phyloP scores from a whole-genome alignment of 208 protist genomes.

The Leishmania lainsoni region DNA sequence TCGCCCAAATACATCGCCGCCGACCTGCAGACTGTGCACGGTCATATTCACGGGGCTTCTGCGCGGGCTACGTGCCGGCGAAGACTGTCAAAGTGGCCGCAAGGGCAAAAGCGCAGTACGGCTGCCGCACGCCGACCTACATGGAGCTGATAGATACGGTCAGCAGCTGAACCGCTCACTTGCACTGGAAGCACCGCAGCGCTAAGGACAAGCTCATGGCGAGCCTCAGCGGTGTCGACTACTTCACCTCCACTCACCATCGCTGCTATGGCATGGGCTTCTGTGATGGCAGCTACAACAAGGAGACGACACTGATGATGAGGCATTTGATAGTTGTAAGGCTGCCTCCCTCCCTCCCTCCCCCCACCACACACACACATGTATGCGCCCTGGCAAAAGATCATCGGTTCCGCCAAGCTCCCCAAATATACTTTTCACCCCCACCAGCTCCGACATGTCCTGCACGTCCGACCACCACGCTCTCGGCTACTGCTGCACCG shows the following conservation, averaged over 20 bases:
- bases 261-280: constrained; percentile 66
- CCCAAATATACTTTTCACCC: no score
- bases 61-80: constrained; percentile 10
- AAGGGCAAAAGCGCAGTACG: constrained; percentile 57
- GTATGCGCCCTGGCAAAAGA: no score
- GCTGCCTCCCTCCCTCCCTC: not conserved
- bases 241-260: constrained; percentile 75
- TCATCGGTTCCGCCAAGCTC: no score
- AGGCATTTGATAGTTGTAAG: no score
- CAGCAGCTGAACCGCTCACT: constrained; percentile 39
- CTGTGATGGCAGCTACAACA: constrained; percentile 66
- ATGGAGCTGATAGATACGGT: constrained; percentile 83
- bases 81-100: constrained; percentile 24
- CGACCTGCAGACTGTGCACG: constrained; percentile 13
- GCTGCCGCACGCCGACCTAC: constrained; percentile 43
- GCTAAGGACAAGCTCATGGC: constrained; percentile 85
- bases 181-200: constrained; percentile 89
- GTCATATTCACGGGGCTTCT: constrained; percentile 77
- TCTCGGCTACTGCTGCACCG: constrained; percentile 35
- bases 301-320: constrained; percentile 20
- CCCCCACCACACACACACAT: no score
- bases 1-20: constrained; percentile 9
- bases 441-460: not conserved
- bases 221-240: constrained; percentile 22
- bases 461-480: constrained; percentile 41